A percentile compares a stretch with the other conserved stretches of the same genome.
Conservation (phyloP, 139 green algal species). For the Haematococcus lacustris region DNA sequence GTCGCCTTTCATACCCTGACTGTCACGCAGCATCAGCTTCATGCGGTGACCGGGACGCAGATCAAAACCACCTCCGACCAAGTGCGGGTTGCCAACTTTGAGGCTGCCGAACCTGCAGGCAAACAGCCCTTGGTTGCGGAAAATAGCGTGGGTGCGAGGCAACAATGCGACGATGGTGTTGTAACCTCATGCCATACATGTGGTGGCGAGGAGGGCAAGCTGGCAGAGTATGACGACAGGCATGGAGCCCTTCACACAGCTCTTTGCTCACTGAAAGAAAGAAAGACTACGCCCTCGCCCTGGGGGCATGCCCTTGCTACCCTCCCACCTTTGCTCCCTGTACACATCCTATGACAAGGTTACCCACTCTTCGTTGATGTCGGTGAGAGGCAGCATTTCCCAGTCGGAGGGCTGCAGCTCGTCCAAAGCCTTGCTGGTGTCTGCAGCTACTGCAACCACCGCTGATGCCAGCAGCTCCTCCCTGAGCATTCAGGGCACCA, state of each 20-base stretch:
- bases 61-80: conserved; percentile 5
- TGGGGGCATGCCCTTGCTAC: no score
- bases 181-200: no score
- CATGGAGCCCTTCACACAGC: no score
- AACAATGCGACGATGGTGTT: no score
- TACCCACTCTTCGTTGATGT: conserved; percentile 23
- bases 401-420: conserved; percentile 27
- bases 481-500: conserved; percentile 9
- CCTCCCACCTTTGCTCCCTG: no score
- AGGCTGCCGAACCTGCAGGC: conserved; percentile 15
- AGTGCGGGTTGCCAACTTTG: conserved; percentile 10
- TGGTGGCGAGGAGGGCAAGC: no score
- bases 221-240: no score
- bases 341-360: no score
- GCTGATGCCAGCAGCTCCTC: conserved; percentile 22
- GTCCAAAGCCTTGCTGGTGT: conserved; percentile 17
- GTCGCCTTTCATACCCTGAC: conserved; percentile 12
- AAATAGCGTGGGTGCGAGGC: no score
- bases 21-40: conserved; percentile 24
- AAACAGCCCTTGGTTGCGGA: no score
- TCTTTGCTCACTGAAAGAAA: no score
- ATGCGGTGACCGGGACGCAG: conserved; percentile 19
- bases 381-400: conserved; percentile 17
- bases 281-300: no score
- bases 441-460: conserved; percentile 24